These are phyloP conservation scores for Candida tetrigidarum DNA, from an alignment of 1,139 yeast species.

Conservation along the genomic window DNA sequence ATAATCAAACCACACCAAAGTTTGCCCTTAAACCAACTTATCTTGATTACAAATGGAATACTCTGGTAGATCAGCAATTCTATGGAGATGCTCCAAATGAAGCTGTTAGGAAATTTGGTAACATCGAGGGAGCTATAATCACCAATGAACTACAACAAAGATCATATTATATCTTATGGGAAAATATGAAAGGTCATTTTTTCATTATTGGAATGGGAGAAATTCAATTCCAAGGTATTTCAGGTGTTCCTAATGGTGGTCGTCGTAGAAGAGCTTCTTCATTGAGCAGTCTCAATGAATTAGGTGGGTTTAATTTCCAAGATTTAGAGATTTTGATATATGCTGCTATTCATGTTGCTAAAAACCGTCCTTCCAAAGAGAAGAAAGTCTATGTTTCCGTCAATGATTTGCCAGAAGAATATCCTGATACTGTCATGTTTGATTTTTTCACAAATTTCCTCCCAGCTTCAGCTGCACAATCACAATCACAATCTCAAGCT, in stretches of 20 bases:
- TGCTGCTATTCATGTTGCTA: slow-evolving; percentile 36
- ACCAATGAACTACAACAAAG: slow-evolving; percentile 45
- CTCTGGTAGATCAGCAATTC: too few species aligned
- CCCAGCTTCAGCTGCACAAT: too few species aligned
- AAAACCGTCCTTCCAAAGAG: slow-evolving; percentile 23
- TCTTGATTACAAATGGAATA: slow-evolving; percentile 17
- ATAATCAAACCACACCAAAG: slow-evolving; percentile 30
- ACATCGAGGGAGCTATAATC: slow-evolving; percentile 42
- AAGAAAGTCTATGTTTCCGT: slow-evolving; percentile 26
- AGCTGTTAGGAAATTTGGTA: slow-evolving; percentile 20
- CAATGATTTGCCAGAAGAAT: slow-evolving; percentile 39
- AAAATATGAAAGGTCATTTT: slow-evolving; percentile 25
- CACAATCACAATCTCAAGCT: too few species aligned
- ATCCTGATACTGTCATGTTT: slow-evolving; percentile 41
- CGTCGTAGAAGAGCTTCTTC: slow-evolving; percentile 40
- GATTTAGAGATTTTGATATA: slow-evolving; percentile 42
- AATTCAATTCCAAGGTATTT: slow-evolving; percentile 24
- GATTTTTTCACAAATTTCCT: slow-evolving; percentile 43
- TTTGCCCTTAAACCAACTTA: slow-evolving; percentile 38
- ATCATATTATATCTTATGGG: slow-evolving; percentile 43
- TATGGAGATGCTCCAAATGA: slow-evolving; percentile 14
- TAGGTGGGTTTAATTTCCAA: slow-evolving; percentile 48
- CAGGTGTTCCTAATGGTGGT: slow-evolving; percentile 14
- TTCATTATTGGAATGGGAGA: slow-evolving; percentile 43
- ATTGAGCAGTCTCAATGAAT: slow-evolving; percentile 42